A percentile compares a stretch with the other conserved stretches of the same genome.
Evolutionary conservation across 768 basidiomycete genomes (phyloP).

Genomic region (Lentinula raphanica): DNA sequence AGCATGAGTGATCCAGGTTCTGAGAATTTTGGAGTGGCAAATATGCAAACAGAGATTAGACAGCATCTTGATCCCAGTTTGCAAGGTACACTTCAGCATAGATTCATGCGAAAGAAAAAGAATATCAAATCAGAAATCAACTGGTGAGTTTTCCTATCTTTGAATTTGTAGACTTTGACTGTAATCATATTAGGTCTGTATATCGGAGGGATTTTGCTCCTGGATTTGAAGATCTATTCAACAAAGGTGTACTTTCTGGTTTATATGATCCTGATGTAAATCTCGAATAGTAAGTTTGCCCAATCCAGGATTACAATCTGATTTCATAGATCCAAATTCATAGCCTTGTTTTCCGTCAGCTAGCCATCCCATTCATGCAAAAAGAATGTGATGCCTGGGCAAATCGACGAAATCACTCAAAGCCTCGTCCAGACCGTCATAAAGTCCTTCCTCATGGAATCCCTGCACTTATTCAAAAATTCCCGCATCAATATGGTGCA

Average conservation of each 20-base stretch:
- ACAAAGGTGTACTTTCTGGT: slow-evolving; percentile 15
- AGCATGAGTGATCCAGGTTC: slow-evolving; percentile 26
- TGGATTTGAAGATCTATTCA: slow-evolving; percentile 20
- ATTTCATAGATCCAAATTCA: too few species aligned
- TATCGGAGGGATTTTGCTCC: slow-evolving; percentile 14
- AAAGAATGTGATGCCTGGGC: slow-evolving; percentile 14
- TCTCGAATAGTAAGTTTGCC: background rate
- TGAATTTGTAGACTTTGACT: too few species aligned
- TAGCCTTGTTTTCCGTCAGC: slow-evolving; percentile 19
- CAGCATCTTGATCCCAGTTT: slow-evolving; percentile 22
- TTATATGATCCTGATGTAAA: slow-evolving; percentile 15
- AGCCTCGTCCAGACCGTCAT: background rate
- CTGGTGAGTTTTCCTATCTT: too few species aligned
- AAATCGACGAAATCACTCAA: background rate
- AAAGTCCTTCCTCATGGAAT: background rate
- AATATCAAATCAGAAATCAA: slow-evolving; percentile 28
- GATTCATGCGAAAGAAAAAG: slow-evolving; percentile 18
- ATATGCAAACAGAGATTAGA: slow-evolving; percentile 23
- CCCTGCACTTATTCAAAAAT: background rate
- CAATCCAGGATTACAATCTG: too few species aligned
- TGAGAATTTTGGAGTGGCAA: slow-evolving; percentile 27
- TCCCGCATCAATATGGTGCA: background rate
- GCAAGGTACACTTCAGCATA: slow-evolving; percentile 20
- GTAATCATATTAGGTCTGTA: too few species aligned
- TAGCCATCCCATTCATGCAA: slow-evolving; percentile 22